These are phyloP conservation scores for Penicillium herquei DNA, from an alignment of 495 filamentous ascomycete genomes.

Conservation along the genomic window DNA sequence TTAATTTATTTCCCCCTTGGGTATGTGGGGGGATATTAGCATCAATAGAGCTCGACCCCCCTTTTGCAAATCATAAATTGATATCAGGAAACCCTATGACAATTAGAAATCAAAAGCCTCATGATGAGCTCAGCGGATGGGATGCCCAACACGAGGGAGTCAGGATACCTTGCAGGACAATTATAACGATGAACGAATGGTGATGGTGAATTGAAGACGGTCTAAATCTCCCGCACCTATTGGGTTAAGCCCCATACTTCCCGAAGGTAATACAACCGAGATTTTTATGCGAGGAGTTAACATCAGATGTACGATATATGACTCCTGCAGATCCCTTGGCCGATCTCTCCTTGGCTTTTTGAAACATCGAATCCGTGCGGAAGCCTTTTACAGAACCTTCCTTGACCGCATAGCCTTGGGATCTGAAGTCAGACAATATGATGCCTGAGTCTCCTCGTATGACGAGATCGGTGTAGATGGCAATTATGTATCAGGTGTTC, in stretches of 20 bases:
- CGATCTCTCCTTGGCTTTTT: constrained; percentile 3
- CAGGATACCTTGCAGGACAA: constrained; percentile 17
- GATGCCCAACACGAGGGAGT: constrained; percentile 23
- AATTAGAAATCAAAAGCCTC: not conserved
- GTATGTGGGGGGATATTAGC: constrained; percentile 25
- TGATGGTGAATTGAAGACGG: not conserved
- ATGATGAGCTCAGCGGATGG: not conserved
- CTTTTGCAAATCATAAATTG: constrained; percentile 13
- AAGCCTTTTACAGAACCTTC: constrained; percentile 8
- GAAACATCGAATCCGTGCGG: constrained; percentile 5
- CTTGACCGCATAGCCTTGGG: constrained; percentile 19
- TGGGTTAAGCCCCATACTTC: constrained; percentile 1
- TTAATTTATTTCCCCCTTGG: constrained; percentile 20
- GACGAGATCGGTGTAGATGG: constrained; percentile 12
- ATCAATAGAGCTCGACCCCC: constrained; percentile 22
- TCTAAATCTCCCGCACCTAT: constrained; percentile 4
- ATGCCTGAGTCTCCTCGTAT: constrained; percentile 12
- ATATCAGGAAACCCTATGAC: not conserved
- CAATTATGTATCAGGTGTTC: constrained; percentile 13
- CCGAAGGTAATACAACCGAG: constrained; percentile 11
- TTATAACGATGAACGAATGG: constrained; percentile 5
- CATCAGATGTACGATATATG: constrained; percentile 11
- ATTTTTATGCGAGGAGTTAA: constrained; percentile 19
- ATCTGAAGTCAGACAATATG: constrained; percentile 14
- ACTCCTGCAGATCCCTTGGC: constrained; percentile 2